phyloP scores from a whole-genome alignment of 331 rosid species.

The Telfairia occidentalis region DNA sequence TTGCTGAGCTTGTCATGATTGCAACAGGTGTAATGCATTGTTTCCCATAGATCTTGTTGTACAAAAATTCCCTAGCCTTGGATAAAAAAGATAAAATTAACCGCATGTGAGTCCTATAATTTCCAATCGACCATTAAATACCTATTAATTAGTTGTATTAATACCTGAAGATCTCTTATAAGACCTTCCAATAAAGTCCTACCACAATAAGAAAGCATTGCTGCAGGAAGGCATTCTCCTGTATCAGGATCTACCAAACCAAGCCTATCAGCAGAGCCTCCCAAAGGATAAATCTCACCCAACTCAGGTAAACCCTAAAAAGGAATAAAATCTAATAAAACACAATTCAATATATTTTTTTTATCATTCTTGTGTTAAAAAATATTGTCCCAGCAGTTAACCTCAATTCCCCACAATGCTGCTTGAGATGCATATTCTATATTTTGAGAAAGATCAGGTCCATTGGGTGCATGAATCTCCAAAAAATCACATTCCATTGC shows the following conservation, averaged over 20 bases:
- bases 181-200: constrained; percentile 93
- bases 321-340: constrained; percentile 32
- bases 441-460: constrained; percentile 63
- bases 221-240: constrained; percentile 97
- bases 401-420: constrained; percentile 98
- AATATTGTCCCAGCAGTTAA: constrained; percentile 21
- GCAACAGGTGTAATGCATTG: constrained; percentile 93
- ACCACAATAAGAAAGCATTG: constrained; percentile 94
- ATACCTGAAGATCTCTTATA: constrained; percentile 97
- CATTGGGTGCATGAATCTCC: constrained; percentile 69
- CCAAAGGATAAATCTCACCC: constrained; percentile 97
- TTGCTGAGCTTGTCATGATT: constrained; percentile 93
- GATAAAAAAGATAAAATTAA: constrained; percentile 22
- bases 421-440: constrained; percentile 87
- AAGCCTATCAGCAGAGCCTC: constrained; percentile 96
- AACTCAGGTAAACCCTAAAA: constrained; percentile 92
- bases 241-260: constrained; percentile 74
- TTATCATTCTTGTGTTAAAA: constrained; percentile 2
- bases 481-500: constrained; percentile 43
- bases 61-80: constrained; percentile 93
- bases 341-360: constrained; percentile 16
- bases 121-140: constrained; percentile 10
- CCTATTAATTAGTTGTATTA: constrained; percentile 13
- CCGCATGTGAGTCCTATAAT: constrained; percentile 2
- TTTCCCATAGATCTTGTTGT: constrained; percentile 74